phyloP scores from a whole-genome alignment of 2,329 filamentous ascomycete genomes.

The Trichoderma koningiopsis region DNA sequence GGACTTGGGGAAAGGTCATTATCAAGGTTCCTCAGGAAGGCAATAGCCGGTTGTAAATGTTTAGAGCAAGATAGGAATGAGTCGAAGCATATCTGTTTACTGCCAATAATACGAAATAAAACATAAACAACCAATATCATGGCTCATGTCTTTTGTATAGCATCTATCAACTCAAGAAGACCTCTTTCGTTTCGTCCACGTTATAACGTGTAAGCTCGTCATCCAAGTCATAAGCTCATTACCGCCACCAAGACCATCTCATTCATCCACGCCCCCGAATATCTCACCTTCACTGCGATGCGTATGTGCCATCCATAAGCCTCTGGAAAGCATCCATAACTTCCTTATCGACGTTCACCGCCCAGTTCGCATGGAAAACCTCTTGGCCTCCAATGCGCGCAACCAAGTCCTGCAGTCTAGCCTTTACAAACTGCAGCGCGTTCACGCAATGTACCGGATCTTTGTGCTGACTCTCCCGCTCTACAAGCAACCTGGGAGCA shows the following conservation, averaged over 20 bases:
- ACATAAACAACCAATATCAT: background rate
- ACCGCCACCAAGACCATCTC: background rate
- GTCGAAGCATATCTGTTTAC: background rate
- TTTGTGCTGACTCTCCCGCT: conserved; percentile 54
- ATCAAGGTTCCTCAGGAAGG: conserved; percentile 76
- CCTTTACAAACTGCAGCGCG: conserved; percentile 64
- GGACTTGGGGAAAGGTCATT: conserved; percentile 96
- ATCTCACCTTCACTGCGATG: conserved; percentile 21
- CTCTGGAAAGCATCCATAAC: conserved; percentile 64
- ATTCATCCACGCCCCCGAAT: background rate
- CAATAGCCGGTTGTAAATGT: conserved; percentile 56
- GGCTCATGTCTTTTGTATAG: background rate
- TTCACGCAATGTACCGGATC: conserved; percentile 71
- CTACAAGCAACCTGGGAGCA: conserved; percentile 56
- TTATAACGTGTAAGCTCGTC: background rate
- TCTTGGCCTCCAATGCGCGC: conserved; percentile 63
- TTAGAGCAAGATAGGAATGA: background rate
- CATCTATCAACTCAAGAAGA: background rate
- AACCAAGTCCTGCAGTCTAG: conserved; percentile 62
- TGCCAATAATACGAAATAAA: background rate
- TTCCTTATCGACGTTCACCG: conserved; percentile 74
- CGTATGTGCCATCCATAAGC: conserved; percentile 33
- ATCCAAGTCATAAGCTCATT: conserved; percentile 23
- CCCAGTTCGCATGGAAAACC: conserved; percentile 67
- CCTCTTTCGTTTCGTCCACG: background rate